Conservation (phyloP, 768 basidiomycete species). For the Trametes punicea region DNA sequence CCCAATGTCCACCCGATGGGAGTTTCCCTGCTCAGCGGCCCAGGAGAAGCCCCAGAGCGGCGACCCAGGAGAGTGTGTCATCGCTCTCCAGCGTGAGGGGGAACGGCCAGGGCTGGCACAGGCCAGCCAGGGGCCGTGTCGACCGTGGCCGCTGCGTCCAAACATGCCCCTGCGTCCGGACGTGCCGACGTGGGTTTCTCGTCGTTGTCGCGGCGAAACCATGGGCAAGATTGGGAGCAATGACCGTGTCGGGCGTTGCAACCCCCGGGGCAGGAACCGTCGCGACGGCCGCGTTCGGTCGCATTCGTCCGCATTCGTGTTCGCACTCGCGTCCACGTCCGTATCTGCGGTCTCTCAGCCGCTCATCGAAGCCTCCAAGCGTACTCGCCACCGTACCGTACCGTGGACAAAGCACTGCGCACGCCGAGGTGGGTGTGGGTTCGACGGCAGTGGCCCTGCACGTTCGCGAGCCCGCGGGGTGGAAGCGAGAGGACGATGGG, state of each 20-base stretch:
- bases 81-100: background rate
- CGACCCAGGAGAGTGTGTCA: background rate
- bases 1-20: background rate
- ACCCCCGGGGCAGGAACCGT: background rate
- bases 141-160: background rate
- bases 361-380: background rate
- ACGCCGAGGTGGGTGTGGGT: slow-evolving; percentile 11
- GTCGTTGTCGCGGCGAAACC: slow-evolving; percentile 6
- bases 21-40: background rate
- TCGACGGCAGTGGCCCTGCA: background rate
- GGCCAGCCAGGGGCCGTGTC: background rate
- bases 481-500: background rate
- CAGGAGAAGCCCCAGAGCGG: background rate
- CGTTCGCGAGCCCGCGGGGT: slow-evolving; percentile 4
- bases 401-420: background rate
- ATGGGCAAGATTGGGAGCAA: background rate
- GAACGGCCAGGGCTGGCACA: background rate
- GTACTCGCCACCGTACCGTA: background rate
- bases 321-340: background rate
- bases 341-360: background rate
- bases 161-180: background rate
- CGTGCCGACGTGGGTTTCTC: slow-evolving; percentile 1
- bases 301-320: background rate
- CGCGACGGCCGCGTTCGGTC: background rate
- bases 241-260: background rate